Evolutionary conservation across 371 early-diverging fungal species (phyloP).

Genomic region (Mortierella sp.): DNA sequence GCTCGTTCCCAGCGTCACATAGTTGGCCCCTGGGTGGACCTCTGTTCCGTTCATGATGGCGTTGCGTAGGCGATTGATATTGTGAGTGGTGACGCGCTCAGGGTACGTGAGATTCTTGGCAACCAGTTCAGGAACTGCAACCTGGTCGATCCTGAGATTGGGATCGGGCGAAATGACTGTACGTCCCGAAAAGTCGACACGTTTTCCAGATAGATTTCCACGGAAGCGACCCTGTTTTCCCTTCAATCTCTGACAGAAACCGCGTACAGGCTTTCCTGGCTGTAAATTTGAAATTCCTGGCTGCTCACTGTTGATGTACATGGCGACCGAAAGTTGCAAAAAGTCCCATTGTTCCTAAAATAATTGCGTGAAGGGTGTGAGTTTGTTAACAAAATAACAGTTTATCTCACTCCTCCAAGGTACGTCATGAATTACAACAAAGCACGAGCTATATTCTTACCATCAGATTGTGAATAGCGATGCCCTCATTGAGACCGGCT

Average conservation of each 20-base stretch:
- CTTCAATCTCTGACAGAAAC: slow-evolving; percentile 98
- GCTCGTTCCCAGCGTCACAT: slow-evolving; percentile 68
- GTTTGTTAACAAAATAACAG: too few relatives aligned
- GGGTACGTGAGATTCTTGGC: slow-evolving; percentile 98
- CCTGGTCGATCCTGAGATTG: slow-evolving; percentile 98
- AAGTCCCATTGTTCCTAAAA: slow-evolving; percentile 97
- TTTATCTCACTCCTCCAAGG: too few relatives aligned
- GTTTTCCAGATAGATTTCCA: slow-evolving; percentile 99
- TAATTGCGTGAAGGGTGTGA: too few relatives aligned
- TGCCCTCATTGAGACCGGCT: slow-evolving; percentile 88
- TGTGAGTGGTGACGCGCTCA: slow-evolving; percentile 92
- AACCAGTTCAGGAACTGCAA: slow-evolving; percentile 96
- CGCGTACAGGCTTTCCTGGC: slow-evolving; percentile 84
- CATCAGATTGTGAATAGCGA: slow-evolving; percentile 79
- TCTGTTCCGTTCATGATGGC: slow-evolving; percentile 93
- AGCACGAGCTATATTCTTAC: slow-evolving; percentile 24
- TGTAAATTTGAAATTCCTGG: slow-evolving; percentile 81
- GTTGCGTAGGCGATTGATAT: slow-evolving; percentile 85
- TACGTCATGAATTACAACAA: too few relatives aligned
- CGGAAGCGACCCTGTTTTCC: slow-evolving; percentile 99
- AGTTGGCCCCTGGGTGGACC: slow-evolving; percentile 97
- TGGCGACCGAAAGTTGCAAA: slow-evolving; percentile 94
- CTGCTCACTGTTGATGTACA: slow-evolving; percentile 98
- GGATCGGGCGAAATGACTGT: slow-evolving; percentile 99
- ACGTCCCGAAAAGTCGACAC: slow-evolving; percentile 99